Conservation (phyloP, 106 monocot genomes). For the Apostasia ramifera region DNA sequence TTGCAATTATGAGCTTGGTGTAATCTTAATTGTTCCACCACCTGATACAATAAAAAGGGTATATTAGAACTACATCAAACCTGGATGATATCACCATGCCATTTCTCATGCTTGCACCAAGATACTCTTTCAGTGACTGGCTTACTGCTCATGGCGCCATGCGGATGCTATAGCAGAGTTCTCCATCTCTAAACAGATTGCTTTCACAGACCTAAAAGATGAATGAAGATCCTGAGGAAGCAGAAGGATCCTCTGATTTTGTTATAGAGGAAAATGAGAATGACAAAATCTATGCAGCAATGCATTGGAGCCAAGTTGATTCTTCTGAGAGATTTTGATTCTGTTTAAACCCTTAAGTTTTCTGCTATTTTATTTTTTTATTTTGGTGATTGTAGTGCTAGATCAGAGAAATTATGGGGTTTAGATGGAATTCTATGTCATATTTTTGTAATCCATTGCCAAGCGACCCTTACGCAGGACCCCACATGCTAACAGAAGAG, state of each 20-base stretch:
- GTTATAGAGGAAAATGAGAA: conserved; percentile 55
- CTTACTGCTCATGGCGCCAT: conserved; percentile 72
- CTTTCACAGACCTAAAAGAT: background rate
- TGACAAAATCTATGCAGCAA: conserved; percentile 81
- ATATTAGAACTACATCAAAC: conserved; percentile 7
- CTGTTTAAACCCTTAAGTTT: no score
- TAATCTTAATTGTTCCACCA: conserved; percentile 50
- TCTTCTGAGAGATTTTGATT: conserved; percentile 32
- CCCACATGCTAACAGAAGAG: no score
- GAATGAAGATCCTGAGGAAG: conserved; percentile 41
- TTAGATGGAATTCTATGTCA: no score
- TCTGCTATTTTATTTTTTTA: no score
- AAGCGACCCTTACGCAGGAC: no score
- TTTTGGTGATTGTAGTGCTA: no score
- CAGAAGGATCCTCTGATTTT: conserved; percentile 20
- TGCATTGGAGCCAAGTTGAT: conserved; percentile 80
- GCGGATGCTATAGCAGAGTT: conserved; percentile 45
- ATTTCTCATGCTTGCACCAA: conserved; percentile 74
- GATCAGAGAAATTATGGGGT: no score
- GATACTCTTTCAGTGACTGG: conserved; percentile 41
- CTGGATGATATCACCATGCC: conserved; percentile 58
- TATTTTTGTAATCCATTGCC: no score
- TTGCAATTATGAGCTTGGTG: conserved; percentile 90
- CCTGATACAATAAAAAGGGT: background rate
- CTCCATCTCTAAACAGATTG: conserved; percentile 15